Base-by-base conservation (phyloP, 192 early-diverging fungal genomes). In the Coemansia furcata region DNA sequence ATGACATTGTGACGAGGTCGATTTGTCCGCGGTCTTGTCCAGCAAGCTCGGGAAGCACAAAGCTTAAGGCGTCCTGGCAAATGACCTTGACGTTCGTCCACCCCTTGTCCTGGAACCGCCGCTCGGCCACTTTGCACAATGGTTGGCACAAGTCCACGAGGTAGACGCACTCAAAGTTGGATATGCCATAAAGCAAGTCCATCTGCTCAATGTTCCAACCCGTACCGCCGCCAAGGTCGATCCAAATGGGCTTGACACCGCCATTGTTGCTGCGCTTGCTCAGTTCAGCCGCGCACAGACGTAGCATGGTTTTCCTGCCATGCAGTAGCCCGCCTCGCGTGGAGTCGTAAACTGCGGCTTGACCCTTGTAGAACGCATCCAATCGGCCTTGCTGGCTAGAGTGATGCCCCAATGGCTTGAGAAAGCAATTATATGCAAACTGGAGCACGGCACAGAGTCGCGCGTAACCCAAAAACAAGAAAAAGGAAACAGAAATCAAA, bases 71-170 rank as follows among this genome's bases (percentile, higher is more conserved):
- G 78, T 93, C 92, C 68, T 90, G 85, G 77, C 91, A 95, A 30
- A 95, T 66, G 4, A 95, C 91, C 21, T 67, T 71, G 7, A 95
- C 91, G 47, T 95, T 94, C 38, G 72, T 82, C 93, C 93, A 95
- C 3, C 93, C 92, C 42, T 87, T 78, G 37, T 78, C 71, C 60
- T 89, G 76, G 83, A 93, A 94, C 46, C 93, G 84, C 60, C 90
- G 83, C 43, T 86, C 80, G 32, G 92, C 92, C 57, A 95, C 78
- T 33, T 89, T 83, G 75, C 93, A 95, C 4, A 94, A 73, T 2
- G 92, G 91, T 12, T 88, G 90, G 47, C 90, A 92, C 12, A 95
- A 87, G 74, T 95, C 93, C 11, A 95, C 89, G 30, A 94, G 63
- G 70, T 93, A 92, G 4, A 95, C 89, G 40, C 74, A 71, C 72